Evolutionary conservation across 1,284 basidiomycete species (phyloP), one percentile per base, ranked within the genome.

Genomic region (Microbotryomycetes sp.): DNA sequence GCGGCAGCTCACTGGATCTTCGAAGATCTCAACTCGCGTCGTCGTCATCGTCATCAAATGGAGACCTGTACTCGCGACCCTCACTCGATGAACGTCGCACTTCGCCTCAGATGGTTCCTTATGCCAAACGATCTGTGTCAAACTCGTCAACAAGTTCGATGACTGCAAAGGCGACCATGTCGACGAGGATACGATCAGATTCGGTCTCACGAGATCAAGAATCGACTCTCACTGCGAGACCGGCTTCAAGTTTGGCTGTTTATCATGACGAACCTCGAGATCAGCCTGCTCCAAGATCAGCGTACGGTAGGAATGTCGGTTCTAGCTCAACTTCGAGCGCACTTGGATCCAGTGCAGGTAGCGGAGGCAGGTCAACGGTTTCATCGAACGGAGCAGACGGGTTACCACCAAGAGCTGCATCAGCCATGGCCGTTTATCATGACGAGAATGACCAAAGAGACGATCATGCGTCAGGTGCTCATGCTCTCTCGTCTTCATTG

Each of bases 371-470:
- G 47, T 30, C 26, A 12, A 23, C 30, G 25, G 50, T n/a, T 52
- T 3, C 26, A 25, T 52, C 26, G 50, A 15, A 19, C 12, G 4
- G 30, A 25, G 25, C 26, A n/a, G 50, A 30, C 50, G 19, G 36
- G 7, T 19, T 52, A 4, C 50, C 50, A 25, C 50, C 50, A n/a
- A 25, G 50, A n/a, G 50, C 50, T 23, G 50, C 50, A 1, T 58
- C 52, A 25, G 55, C 54, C 36, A 62, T 59, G 42, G 45, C 54
- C n/a, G n/a, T 59, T 12, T 62, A 67, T 50, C 62, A 60, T 30
- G 62, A 64, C 28, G 26, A 42, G 19, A 42, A 42, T n/a, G 9
- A 28, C 23, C 23, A 23, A n/a, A 12, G 53, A 36, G 53, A 42
- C 29, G 32, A 12, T 23, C n/a, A 48, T 49, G 32, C 55, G 36